Base-by-base conservation (phyloP, 2,329 filamentous ascomycete genomes). In the Purpureocillium takamizusanense region DNA sequence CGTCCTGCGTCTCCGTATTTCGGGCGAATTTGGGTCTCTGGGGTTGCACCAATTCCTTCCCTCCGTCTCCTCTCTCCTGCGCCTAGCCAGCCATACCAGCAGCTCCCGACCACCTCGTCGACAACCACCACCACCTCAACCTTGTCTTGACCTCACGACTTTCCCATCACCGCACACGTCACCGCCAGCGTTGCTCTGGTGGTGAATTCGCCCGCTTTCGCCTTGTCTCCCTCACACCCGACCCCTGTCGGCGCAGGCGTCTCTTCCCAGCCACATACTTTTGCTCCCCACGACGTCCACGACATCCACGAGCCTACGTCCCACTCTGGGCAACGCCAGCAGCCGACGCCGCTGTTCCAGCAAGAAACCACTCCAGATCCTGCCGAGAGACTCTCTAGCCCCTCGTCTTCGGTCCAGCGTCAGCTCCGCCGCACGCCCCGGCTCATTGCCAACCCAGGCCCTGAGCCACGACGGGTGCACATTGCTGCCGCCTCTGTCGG, bases 361-460 rank as follows among this genome's bases (percentile, higher is more conserved):
- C 29, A 17, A 12, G 49, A 46, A 42, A 43, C 41, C 30, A 14
- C 62, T 40, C 53, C 65, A 49, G 57, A 63, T 51, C 56, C 53
- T 48, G 46, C 54, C 44, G 62, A 63, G 45, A 59, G 62, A 54
- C 61, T 60, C 39, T 61, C 66, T 18, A 68, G 28, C 15, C 40
- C 70, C 23, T 61, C 70, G 40, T 64, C 67, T 41, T 72, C 71
- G 30, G 61, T 64, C 34, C 59, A 51, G 43, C 64, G 63, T 46
- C 58, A 56, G 40, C 65, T 76, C 49, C 72, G 70, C 42, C 69
- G 69, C 47, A 75, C 71, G 7, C 65, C 71, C 14, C 71, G 62
- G 44, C 74, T 74, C 51, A 63, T 66, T 36, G 59, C 59, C 21
- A 63, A 62, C 39, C 66, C 67, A 31, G 61, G 62, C 41, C 66